Percentiles rank a stretch among this genome's conserved stretches.
phyloP scores from a whole-genome alignment of 2,329 filamentous ascomycete genomes.

The Juglanconis juglandina region DNA sequence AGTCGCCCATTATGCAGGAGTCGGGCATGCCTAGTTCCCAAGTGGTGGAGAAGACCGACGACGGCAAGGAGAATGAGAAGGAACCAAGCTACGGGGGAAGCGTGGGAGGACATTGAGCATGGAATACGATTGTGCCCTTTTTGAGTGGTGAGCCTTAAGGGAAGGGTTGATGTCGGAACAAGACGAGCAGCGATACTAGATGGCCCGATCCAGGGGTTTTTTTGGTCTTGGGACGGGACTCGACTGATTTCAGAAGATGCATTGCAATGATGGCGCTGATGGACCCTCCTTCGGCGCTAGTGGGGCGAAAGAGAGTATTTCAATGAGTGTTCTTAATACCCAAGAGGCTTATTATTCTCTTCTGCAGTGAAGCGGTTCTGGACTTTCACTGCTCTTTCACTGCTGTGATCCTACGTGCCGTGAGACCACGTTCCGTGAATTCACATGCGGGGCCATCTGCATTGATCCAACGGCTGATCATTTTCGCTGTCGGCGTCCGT shows the following conservation, averaged over 20 bases:
- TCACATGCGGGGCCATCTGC: not conserved
- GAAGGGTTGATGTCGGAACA: not conserved
- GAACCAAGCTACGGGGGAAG: not conserved
- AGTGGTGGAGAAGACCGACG: not conserved
- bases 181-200: not conserved
- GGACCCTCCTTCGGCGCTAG: not conserved
- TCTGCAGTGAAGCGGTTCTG: too few relatives aligned
- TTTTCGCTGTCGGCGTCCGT: not conserved
- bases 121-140: not conserved
- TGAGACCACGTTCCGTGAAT: not conserved
- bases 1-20: not conserved
- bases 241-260: not conserved
- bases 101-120: not conserved
- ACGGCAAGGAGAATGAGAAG: not conserved
- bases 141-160: not conserved
- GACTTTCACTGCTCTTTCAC: too few relatives aligned
- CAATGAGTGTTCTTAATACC: not conserved
- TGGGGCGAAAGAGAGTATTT: not conserved
- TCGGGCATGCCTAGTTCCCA: not conserved
- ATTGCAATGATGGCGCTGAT: not conserved
- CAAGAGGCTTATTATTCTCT: too few relatives aligned
- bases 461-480: not conserved
- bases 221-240: not conserved
- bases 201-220: too few relatives aligned
- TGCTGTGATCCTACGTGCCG: not conserved